Evolutionary conservation across 257 asterid genomes (phyloP).

Genomic region (Nicotiana sylvestris): DNA sequence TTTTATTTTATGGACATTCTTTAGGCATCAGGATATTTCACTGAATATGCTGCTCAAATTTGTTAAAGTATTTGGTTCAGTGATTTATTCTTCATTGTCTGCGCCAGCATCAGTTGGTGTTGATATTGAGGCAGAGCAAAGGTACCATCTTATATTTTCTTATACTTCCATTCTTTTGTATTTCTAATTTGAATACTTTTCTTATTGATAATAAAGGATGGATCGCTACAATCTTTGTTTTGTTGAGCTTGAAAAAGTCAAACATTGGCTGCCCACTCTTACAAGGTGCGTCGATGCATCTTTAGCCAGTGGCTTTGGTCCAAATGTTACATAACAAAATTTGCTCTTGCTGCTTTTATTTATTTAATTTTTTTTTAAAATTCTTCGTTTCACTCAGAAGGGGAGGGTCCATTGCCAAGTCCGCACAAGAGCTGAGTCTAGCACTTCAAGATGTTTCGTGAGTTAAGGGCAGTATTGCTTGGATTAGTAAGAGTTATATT

Average conservation of each 20-base stretch:
- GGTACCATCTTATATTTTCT: slow-evolving; percentile 35
- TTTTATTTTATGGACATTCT: neutral
- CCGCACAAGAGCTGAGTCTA: slow-evolving; percentile 79
- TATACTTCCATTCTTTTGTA: neutral
- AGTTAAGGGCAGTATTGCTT: neutral
- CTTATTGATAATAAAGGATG: slow-evolving; percentile 42
- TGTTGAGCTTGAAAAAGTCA: slow-evolving; percentile 90
- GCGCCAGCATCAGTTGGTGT: slow-evolving; percentile 88
- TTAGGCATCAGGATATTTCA: slow-evolving; percentile 86
- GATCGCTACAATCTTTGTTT: slow-evolving; percentile 89
- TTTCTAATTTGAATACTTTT: neutral
- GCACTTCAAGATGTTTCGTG: slow-evolving; percentile 78
- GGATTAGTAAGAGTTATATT: slow-evolving; percentile 1
- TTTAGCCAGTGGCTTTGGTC: slow-evolving; percentile 3
- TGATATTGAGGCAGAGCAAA: slow-evolving; percentile 95
- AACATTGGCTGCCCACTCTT: slow-evolving; percentile 57
- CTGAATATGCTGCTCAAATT: slow-evolving; percentile 78
- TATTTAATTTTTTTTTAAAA: neutral
- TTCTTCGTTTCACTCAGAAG: slow-evolving; percentile 40
- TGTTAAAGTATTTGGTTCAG: slow-evolving; percentile 86
- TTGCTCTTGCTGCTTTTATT: slow-evolving; percentile 12
- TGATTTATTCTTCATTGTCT: slow-evolving; percentile 77
- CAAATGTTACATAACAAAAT: slow-evolving; percentile 1
- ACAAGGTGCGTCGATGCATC: slow-evolving; percentile 46
- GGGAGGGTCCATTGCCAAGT: slow-evolving; percentile 90